Conservation (phyloP, 371 early-diverging fungal genomes). For the Entomophthora muscae region DNA sequence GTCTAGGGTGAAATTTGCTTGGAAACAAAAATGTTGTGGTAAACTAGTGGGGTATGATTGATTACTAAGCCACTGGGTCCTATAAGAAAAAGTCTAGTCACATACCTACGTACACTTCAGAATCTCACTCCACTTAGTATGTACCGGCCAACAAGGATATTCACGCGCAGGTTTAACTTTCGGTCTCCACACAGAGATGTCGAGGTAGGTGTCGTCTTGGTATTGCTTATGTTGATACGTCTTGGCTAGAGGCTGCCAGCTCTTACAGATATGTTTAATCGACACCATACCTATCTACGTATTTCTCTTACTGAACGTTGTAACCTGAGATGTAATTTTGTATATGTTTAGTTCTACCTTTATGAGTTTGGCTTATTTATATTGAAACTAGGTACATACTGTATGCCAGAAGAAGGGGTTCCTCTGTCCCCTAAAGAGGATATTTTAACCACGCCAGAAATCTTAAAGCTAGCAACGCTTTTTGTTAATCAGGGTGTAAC, state of each 20-base stretch:
- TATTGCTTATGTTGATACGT: background rate
- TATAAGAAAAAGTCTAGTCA: no score
- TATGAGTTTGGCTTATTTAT: no score
- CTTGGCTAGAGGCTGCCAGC: constrained; percentile 6
- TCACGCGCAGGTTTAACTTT: background rate
- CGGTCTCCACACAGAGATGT: background rate
- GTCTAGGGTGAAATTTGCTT: no score
- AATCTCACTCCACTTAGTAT: no score
- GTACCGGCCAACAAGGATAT: no score
- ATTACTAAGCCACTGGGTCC: no score
- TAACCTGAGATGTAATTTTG: constrained; percentile 72
- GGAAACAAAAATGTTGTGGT: no score
- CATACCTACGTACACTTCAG: no score
- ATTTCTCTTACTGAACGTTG: constrained; percentile 86
- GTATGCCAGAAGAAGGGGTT: constrained; percentile 92
- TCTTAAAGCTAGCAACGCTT: constrained; percentile 50
- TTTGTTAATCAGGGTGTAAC: constrained; percentile 79
- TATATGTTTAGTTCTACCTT: background rate
- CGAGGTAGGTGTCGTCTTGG: background rate
- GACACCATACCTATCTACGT: constrained; percentile 78
- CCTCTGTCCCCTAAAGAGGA: constrained; percentile 45
- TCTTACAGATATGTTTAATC: constrained; percentile 52
- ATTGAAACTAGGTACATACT: constrained; percentile 58
- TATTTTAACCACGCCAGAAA: constrained; percentile 61
- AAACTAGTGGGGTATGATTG: no score